A percentile compares a stretch with the other conserved stretches of the same genome.
phyloP scores from a whole-genome alignment of 305 asterid species.

The Fraxinus dipetala region DNA sequence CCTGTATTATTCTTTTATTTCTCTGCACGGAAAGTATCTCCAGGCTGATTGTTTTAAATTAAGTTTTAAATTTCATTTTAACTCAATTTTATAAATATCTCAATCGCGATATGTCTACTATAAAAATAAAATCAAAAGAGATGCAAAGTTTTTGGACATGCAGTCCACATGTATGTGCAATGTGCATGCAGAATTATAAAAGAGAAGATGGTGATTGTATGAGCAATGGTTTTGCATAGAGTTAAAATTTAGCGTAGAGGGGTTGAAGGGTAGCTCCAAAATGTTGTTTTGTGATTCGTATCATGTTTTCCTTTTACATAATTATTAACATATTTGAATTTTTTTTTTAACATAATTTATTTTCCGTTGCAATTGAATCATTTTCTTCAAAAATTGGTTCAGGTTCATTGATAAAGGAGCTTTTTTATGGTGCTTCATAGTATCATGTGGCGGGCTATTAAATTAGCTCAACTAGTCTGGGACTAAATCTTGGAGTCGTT shows the following conservation, averaged over 20 bases:
- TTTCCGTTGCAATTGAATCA: background rate
- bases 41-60: background rate
- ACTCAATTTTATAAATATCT: background rate
- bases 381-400: background rate
- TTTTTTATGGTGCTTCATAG: background rate
- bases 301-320: background rate
- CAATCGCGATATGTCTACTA: background rate
- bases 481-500: background rate
- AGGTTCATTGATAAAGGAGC: background rate
- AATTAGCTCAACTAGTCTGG: background rate
- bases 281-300: background rate
- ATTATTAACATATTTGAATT: background rate
- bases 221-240: background rate
- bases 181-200: background rate
- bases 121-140: background rate
- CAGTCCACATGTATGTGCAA: background rate
- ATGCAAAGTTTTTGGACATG: background rate
- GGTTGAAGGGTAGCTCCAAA: background rate
- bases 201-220: background rate
- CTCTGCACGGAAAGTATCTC: background rate
- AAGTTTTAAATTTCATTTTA: background rate
- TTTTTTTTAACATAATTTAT: background rate
- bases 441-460: background rate
- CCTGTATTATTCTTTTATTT: background rate
- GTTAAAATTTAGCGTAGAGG: background rate